A percentile compares a stretch with the other conserved stretches of the same genome.
Conservation (phyloP, 306 rosid species). For the Gastrolobium bilobum region DNA sequence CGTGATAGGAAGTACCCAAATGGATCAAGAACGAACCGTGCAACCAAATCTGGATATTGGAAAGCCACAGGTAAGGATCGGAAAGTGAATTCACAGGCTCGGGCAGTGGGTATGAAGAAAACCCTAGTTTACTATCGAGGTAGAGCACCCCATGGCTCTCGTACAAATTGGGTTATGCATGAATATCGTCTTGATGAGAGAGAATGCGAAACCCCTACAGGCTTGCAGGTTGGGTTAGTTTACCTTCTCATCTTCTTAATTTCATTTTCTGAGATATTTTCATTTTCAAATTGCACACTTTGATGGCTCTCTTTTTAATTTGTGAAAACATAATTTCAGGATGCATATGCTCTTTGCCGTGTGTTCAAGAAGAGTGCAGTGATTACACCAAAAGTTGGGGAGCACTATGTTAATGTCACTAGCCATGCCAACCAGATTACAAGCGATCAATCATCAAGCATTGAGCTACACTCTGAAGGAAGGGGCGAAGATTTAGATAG, state of each 20-base stretch:
- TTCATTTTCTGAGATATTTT: neutral
- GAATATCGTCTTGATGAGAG: slow-evolving; percentile 92
- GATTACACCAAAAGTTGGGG: slow-evolving; percentile 69
- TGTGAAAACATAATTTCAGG: slow-evolving; percentile 55
- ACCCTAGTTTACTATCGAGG: slow-evolving; percentile 94
- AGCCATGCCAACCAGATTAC: slow-evolving; percentile 56
- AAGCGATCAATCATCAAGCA: slow-evolving; percentile 73
- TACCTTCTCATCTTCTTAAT: neutral
- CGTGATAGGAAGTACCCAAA: slow-evolving; percentile 92
- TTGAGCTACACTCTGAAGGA: slow-evolving; percentile 79
- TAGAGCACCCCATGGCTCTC: slow-evolving; percentile 90
- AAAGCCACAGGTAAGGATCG: slow-evolving; percentile 96
- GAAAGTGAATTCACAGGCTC: slow-evolving; percentile 76
- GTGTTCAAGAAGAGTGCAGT: slow-evolving; percentile 78
- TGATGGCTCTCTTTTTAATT: neutral
- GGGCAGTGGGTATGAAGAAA: slow-evolving; percentile 89
- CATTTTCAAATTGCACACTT: neutral
- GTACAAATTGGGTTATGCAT: slow-evolving; percentile 97
- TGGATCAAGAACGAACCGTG: slow-evolving; percentile 95
- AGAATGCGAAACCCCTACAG: slow-evolving; percentile 73
- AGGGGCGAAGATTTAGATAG: slow-evolving; percentile 75
- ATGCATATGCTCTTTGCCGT: slow-evolving; percentile 92
- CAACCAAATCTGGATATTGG: slow-evolving; percentile 95
- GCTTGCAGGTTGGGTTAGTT: slow-evolving; percentile 66
- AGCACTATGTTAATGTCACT: slow-evolving; percentile 56